A percentile compares a stretch with the other conserved stretches of the same genome.
Evolutionary conservation across 176 grass and related monocot genomes (phyloP).

Genomic region (Oryza glumipatula): DNA sequence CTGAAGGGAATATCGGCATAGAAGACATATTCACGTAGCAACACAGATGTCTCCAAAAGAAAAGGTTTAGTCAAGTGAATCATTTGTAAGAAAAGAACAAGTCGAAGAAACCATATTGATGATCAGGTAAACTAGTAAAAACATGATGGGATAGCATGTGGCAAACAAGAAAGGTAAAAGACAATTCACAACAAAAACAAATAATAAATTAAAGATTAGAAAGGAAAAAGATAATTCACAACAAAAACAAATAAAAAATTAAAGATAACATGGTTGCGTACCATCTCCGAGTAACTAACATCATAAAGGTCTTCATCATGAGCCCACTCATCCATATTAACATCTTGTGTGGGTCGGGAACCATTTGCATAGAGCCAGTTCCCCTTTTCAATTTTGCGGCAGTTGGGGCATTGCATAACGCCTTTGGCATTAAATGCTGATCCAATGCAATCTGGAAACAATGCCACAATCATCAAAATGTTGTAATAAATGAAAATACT

Average conservation of each 20-base stretch:
- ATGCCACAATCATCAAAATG: constrained; percentile 17
- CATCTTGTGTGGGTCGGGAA: constrained; percentile 52
- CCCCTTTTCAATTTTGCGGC: constrained; percentile 95
- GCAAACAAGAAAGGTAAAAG: constrained; percentile 10
- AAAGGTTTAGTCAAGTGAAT: constrained; percentile 18
- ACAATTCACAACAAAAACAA: constrained; percentile 7
- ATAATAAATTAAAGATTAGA: background rate
- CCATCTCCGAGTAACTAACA: constrained; percentile 78
- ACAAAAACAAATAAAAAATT: constrained; percentile 22
- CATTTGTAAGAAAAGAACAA: constrained; percentile 30
- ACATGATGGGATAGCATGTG: constrained; percentile 13
- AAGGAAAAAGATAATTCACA: background rate
- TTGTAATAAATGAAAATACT: background rate
- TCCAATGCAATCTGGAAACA: constrained; percentile 89
- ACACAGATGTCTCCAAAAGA: constrained; percentile 14
- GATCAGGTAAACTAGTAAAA: background rate
- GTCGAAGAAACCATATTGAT: constrained; percentile 15
- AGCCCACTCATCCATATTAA: constrained; percentile 81
- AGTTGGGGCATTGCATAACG: constrained; percentile 98
- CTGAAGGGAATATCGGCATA: background rate
- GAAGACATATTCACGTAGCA: constrained; percentile 2
- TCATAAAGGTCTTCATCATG: constrained; percentile 95
- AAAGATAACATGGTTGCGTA: constrained; percentile 30
- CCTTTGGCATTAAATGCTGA: constrained; percentile 99
- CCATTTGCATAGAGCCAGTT: constrained; percentile 95